Conservation (phyloP, 495 filamentous ascomycete genomes). For the Lichina pygmaea region DNA sequence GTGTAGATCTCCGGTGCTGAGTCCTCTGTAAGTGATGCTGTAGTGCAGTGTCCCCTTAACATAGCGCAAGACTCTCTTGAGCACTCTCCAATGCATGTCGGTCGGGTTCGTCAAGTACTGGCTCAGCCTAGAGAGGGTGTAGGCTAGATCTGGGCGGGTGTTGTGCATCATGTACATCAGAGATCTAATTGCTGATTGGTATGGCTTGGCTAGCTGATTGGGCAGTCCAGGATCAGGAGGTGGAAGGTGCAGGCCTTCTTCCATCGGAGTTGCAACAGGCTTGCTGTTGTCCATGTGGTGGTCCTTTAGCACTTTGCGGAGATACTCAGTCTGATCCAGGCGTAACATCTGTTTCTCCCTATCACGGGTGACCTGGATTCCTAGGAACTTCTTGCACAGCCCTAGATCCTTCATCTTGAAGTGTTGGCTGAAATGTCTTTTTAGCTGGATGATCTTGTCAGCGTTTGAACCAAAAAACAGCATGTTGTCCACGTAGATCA, state of each 20-base stretch:
- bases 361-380: not conserved
- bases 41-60: not conserved
- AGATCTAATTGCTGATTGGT: constrained; percentile 3
- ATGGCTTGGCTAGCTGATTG: not conserved
- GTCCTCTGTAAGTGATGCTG: not conserved
- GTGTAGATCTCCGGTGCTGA: not conserved
- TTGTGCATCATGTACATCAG: constrained; percentile 3
- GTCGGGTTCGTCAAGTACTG: constrained; percentile 1
- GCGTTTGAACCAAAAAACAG: not conserved
- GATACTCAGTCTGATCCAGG: not conserved
- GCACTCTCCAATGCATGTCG: not conserved
- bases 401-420: not conserved
- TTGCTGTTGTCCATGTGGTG: not conserved
- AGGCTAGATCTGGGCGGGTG: constrained; percentile 5
- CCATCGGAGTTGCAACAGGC: constrained; percentile 1
- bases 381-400: not conserved
- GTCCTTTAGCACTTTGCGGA: not conserved
- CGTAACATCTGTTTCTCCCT: not conserved
- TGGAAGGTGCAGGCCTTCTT: not conserved
- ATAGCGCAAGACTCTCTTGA: constrained; percentile 2
- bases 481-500: not conserved
- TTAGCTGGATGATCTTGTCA: not conserved
- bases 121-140: not conserved
- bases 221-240: not conserved
- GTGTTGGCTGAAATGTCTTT: not conserved